Base-by-base conservation (phyloP, 148 eudicot species). In the Agrostemma githago region DNA sequence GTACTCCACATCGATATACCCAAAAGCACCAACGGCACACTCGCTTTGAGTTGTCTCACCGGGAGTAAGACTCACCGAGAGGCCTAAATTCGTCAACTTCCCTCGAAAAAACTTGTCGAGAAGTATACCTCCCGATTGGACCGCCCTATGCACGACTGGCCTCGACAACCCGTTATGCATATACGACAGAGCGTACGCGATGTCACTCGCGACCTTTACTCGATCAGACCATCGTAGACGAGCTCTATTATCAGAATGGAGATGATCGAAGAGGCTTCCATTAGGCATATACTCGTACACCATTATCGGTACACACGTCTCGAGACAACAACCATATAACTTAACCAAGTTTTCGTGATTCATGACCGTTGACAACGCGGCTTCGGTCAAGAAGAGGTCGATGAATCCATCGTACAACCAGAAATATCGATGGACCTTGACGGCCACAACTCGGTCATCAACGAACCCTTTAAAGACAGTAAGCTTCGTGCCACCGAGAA, bases 271-370 rank as follows among this genome's bases (percentile, higher is more conserved):
- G 20, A 82, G 82, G 68, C 75, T 76, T 67, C 78, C 80, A 15
- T 79, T 71, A 65, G 76, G 74, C 58, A 83, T 63, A 66, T 64
- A 83, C 37, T 74, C 81, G 41, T 74, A 83, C 4, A 74, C 83
- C 11, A 77, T 75, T 20, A 83, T 59, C 3, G 83, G 81, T 1
- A 83, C 26, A 26, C 17, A 58, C 1, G 78, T 69, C 76, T 83
- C 83, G 0, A 83, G 78, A 72, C 85, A 83, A 67, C 78, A 74
- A 2, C 85, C 85, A 43, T 72, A 74, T 14, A 79, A 14, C 41
- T 68, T 73, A n/a, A 77, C 78, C 37, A 69, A 46, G 46, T 77
- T 73, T 17, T 71, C 51, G 46, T 79, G 85, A 37, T 64, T 73
- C 69, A 73, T 77, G 5, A 68, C 78, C 46, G 72, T 62, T n/a